Conservation (phyloP, 352 stramenopile genomes). For the Pythium myriotylum region DNA sequence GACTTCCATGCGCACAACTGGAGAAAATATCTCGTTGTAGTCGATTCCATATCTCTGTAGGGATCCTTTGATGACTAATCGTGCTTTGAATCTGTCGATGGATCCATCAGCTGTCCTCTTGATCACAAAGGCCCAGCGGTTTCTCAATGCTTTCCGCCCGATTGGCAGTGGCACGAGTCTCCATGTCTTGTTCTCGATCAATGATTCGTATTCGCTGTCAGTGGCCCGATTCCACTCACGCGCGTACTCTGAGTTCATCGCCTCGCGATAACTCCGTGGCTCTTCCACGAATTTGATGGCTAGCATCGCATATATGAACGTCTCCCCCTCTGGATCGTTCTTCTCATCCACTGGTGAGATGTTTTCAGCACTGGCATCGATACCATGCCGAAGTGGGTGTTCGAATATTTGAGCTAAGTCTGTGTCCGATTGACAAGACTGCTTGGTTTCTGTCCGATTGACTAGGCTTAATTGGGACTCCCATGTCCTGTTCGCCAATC, state of each 20-base stretch:
- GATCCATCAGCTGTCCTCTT: too few species aligned
- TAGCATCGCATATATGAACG: conserved; percentile 15
- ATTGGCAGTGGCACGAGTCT: background rate
- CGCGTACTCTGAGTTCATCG: conserved; percentile 17
- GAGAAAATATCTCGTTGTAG: too few species aligned
- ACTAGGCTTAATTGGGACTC: background rate
- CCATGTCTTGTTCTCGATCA: conserved; percentile 16
- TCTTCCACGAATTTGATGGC: conserved; percentile 18
- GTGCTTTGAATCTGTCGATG: too few species aligned
- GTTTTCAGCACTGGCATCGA: conserved; percentile 3
- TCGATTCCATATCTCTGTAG: too few species aligned
- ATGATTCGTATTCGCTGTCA: conserved; percentile 14
- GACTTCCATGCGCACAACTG: too few species aligned
- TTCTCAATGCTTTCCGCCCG: conserved; percentile 20
- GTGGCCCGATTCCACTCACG: conserved; percentile 9
- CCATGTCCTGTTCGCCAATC: background rate
- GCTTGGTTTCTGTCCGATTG: conserved; percentile 5
- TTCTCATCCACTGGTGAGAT: conserved; percentile 6
- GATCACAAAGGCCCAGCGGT: too few species aligned
- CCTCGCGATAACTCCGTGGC: conserved; percentile 12
- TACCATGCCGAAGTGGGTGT: conserved; percentile 4
- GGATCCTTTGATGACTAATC: too few species aligned
- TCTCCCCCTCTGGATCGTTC: conserved; percentile 3
- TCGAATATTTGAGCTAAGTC: conserved; percentile 8
- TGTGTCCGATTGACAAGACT: conserved; percentile 12